Percentiles rank a stretch among this genome's conserved stretches.
Conservation (phyloP, 2,329 filamentous ascomycete species). For the Sclerotinia nivalis region DNA sequence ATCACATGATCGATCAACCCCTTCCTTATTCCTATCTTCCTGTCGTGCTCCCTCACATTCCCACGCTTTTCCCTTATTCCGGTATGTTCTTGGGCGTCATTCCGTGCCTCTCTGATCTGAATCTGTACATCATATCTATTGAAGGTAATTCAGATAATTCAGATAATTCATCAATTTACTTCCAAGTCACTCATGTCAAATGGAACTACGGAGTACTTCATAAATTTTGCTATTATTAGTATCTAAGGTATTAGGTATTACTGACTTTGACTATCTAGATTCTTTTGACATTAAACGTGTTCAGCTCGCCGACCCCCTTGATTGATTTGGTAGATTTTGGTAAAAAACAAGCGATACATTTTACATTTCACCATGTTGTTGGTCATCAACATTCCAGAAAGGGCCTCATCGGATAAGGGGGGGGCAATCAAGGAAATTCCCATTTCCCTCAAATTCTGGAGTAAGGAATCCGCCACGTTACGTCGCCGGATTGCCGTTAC, state of each 20-base stretch:
- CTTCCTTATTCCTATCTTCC: slow-evolving; percentile 24
- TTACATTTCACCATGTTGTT: background rate
- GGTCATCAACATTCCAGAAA: slow-evolving; percentile 32
- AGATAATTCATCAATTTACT: background rate
- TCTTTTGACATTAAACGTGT: slow-evolving; percentile 13
- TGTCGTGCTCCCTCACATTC: slow-evolving; percentile 27
- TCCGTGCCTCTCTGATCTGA: slow-evolving; percentile 5
- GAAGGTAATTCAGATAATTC: background rate
- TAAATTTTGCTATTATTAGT: background rate
- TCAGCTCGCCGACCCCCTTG: slow-evolving; percentile 11
- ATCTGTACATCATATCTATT: slow-evolving; percentile 11
- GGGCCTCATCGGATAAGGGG: slow-evolving; percentile 15
- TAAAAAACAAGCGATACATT: slow-evolving; percentile 12
- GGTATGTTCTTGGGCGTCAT: slow-evolving; percentile 20
- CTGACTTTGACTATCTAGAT: slow-evolving; percentile 7
- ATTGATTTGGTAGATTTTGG: background rate
- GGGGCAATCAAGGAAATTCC: slow-evolving; percentile 9
- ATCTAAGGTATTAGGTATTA: background rate
- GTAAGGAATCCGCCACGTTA: slow-evolving; percentile 34
- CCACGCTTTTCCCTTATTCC: slow-evolving; percentile 27
- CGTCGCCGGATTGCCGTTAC: slow-evolving; percentile 30
- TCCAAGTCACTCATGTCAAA: background rate
- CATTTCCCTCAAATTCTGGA: slow-evolving; percentile 29
- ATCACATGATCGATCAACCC: slow-evolving; percentile 31
- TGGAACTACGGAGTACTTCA: background rate